These are phyloP conservation scores for Ganoderma meredithae DNA, from an alignment of 1,284 basidiomycete genomes.

Conservation along the genomic window DNA sequence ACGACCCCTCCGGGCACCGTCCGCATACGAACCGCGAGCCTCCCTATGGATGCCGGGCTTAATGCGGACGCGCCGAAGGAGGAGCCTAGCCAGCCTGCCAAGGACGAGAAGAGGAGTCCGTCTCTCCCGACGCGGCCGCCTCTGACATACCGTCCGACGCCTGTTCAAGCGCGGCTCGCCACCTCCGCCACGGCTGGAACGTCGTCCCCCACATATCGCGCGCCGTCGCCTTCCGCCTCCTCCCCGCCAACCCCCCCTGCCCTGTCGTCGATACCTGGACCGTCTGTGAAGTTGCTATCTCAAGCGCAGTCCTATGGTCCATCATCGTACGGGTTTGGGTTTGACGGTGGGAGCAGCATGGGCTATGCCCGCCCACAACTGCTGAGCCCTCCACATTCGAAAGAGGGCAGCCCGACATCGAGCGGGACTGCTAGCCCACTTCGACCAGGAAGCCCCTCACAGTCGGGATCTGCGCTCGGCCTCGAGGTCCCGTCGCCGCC, in stretches of 20 bases:
- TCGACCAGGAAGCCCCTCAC: conserved; percentile 25
- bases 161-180: conserved; percentile 22
- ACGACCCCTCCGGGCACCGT: conserved; percentile 36
- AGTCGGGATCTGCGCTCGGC: conserved; percentile 15
- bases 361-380: conserved; percentile 27
- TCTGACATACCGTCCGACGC: conserved; percentile 12
- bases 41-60: conserved; percentile 28
- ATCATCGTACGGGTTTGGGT: conserved; percentile 24
- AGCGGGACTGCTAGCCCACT: conserved; percentile 29
- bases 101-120: conserved; percentile 17
- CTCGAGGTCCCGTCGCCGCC: conserved; percentile 12
- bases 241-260: conserved; percentile 20
- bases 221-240: conserved; percentile 24
- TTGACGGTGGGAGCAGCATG: conserved; percentile 18
- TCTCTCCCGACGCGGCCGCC: conserved; percentile 10
- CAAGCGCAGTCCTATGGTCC: conserved; percentile 22
- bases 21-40: conserved; percentile 29
- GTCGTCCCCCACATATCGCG: conserved; percentile 13
- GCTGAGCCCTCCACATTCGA: conserved; percentile 35
- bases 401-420: conserved; percentile 27
- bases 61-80: conserved; percentile 30
- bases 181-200: conserved; percentile 15
- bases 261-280: conserved; percentile 29
- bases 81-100: conserved; percentile 13
- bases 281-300: conserved; percentile 22